Evolutionary conservation across 2,329 filamentous ascomycete species (phyloP), one percentile per base, ranked within the genome.

Genomic region (Colletotrichum eremochloae): DNA sequence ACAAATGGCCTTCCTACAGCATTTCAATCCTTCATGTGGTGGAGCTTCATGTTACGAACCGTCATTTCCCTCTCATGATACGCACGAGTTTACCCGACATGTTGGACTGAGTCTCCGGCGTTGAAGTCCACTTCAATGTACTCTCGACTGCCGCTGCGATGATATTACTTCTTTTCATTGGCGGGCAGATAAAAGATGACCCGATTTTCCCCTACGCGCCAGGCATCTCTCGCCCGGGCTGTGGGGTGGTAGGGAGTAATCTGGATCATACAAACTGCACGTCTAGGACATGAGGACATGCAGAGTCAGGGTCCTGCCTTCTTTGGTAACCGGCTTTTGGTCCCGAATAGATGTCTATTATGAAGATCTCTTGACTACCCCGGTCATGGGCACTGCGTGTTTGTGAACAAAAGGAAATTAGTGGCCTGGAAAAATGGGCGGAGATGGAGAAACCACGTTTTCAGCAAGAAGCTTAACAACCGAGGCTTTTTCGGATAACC

Each of bases 301-400:
- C 62, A 56, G 53, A 50, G 44, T 56, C 66, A 65, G 69, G 69
- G 69, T 72, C 66, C 46, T 69, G 53, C 69, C 70, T 69, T 33
- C 46, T 69, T 70, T 11, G 61, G 53, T 42, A 15, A 48, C 61
- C 18, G 46, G 20, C 56, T 29, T 52, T 48, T 36, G 64, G 46
- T 14, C 61, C 36, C 6, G 29, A 42, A 42, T 50, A 55, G 60
- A 69, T 50, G 36, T n/a, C 11, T 24, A 55, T 60, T 53, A 20
- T 40, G 66, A 70, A 56, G 70, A 70, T 72, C 70, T 70, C 55
- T 62, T 29, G n/a, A 44, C 33, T 36, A 38, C 63, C 15, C 31
- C 18, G 11, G 36, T n/a, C 46, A 53, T 31, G 24, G 29, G 7
- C 53, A 31, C 1, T 24, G 38, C n/a, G 38, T 42, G 38, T 65